Percentiles rank a stretch among this genome's conserved stretches.
phyloP scores from a whole-genome alignment of 371 early-diverging fungal genomes.

The Circinella umbellata region DNA sequence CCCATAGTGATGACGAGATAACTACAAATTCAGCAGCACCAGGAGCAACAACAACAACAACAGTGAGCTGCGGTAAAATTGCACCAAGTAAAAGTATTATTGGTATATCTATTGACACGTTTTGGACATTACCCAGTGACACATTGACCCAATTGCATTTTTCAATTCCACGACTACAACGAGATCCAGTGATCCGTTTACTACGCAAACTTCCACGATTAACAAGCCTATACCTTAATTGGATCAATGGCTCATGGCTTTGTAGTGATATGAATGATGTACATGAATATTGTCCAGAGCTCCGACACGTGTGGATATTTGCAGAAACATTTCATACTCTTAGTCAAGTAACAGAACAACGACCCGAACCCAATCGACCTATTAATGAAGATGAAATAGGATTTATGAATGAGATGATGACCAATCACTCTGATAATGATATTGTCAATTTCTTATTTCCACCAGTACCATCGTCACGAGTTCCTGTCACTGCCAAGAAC shows the following conservation, averaged over 20 bases:
- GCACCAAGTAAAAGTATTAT: neutral
- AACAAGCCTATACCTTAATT: constrained; percentile 6
- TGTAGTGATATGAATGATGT: constrained; percentile 11
- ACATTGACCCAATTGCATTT: constrained; percentile 2
- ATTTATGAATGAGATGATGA: neutral
- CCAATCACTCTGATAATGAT: neutral
- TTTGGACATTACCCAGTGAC: neutral
- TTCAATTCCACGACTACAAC: constrained; percentile 10
- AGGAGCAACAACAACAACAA: neutral
- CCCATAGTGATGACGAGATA: neutral
- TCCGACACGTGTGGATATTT: constrained; percentile 3
- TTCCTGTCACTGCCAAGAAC: neutral
- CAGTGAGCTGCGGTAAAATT: neutral
- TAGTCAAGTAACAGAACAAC: constrained; percentile 1
- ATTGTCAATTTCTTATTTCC: neutral
- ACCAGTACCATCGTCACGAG: neutral
- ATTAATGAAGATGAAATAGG: neutral
- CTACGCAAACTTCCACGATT: constrained; percentile 4
- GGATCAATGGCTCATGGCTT: constrained; percentile 13
- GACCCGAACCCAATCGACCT: neutral
- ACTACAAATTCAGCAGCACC: neutral
- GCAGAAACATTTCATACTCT: constrained; percentile 12
- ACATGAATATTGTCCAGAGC: constrained; percentile 8
- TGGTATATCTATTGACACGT: neutral
- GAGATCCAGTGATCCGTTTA: neutral